Evolutionary conservation across 2,329 filamentous ascomycete genomes (phyloP).

Genomic region (Venturia carpophila): DNA sequence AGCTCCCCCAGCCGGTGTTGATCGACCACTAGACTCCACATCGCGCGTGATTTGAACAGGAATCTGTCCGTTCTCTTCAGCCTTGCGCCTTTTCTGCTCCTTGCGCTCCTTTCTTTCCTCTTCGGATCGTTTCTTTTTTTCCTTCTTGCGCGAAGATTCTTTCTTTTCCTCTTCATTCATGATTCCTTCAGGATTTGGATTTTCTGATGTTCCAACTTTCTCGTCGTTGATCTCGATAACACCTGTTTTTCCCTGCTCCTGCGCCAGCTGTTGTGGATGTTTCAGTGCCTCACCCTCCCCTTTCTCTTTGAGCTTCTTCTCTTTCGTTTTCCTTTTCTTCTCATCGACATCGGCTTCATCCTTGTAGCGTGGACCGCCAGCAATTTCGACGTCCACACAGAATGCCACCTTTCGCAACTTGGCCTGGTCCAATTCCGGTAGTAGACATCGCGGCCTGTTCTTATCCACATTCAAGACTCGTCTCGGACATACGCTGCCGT

Average conservation of each 20-base stretch:
- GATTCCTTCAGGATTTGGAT: slow-evolving; percentile 34
- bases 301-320: slow-evolving; percentile 55
- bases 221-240: slow-evolving; percentile 28
- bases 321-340: slow-evolving; percentile 50
- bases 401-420: slow-evolving; percentile 87
- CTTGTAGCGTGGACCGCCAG: slow-evolving; percentile 69
- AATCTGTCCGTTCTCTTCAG: slow-evolving; percentile 78
- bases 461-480: slow-evolving; percentile 78
- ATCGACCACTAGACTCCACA: slow-evolving; percentile 48
- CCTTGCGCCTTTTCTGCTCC: slow-evolving; percentile 75
- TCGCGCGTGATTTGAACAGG: slow-evolving; percentile 76
- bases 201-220: slow-evolving; percentile 36
- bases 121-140: slow-evolving; percentile 93
- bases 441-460: slow-evolving; percentile 67
- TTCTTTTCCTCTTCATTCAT: slow-evolving; percentile 30
- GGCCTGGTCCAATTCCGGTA: slow-evolving; percentile 68
- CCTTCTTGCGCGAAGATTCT: slow-evolving; percentile 63
- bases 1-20: slow-evolving; percentile 24
- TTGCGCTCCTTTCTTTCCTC: slow-evolving; percentile 88
- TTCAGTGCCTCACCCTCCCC: slow-evolving; percentile 70
- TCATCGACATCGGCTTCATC: slow-evolving; percentile 36
- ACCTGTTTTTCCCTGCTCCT: slow-evolving; percentile 49
- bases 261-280: slow-evolving; percentile 47
- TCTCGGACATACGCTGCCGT: slow-evolving; percentile 69
- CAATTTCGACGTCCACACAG: slow-evolving; percentile 95